Percentiles rank a stretch among this genome's conserved stretches.
Conservation (phyloP, 495 filamentous ascomycete genomes). For the Podospora conica region DNA sequence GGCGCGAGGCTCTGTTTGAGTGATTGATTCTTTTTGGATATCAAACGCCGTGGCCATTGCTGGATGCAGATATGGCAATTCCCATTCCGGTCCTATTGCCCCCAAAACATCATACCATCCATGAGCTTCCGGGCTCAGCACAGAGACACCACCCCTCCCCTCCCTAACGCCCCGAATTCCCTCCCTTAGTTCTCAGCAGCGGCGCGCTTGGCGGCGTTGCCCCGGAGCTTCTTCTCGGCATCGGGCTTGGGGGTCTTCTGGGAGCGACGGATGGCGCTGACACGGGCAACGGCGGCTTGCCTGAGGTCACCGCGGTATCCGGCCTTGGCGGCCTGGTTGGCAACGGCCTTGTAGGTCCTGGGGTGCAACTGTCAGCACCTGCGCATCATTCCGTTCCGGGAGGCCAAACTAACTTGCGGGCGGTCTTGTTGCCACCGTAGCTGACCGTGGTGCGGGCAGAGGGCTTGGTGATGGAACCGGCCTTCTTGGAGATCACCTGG, state of each 20-base stretch:
- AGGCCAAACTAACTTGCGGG: slow-evolving; percentile 67
- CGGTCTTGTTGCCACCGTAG: slow-evolving; percentile 61
- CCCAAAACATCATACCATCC: slow-evolving; percentile 22
- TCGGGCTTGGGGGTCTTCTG: slow-evolving; percentile 73
- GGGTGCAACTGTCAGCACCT: slow-evolving; percentile 23
- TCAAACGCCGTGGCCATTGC: slow-evolving; percentile 36
- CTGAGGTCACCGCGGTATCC: slow-evolving; percentile 85
- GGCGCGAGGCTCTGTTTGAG: slow-evolving; percentile 16
- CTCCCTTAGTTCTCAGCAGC: slow-evolving; percentile 21
- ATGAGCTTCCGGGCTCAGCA: slow-evolving; percentile 19
- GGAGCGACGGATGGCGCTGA: slow-evolving; percentile 73
- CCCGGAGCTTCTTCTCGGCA: slow-evolving; percentile 67
- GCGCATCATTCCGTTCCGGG: background rate
- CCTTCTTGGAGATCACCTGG: slow-evolving; percentile 77
- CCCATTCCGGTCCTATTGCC: slow-evolving; percentile 14
- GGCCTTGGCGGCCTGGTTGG: slow-evolving; percentile 69
- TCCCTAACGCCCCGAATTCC: slow-evolving; percentile 5
- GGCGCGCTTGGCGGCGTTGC: slow-evolving; percentile 74
- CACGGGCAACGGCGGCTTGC: slow-evolving; percentile 78
- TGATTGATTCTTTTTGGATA: slow-evolving; percentile 30
- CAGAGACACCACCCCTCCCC: slow-evolving; percentile 15
- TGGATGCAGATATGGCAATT: slow-evolving; percentile 28
- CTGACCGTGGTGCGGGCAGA: slow-evolving; percentile 55
- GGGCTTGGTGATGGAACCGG: slow-evolving; percentile 62
- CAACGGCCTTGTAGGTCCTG: slow-evolving; percentile 85